Percentiles rank a stretch among this genome's conserved stretches.
Evolutionary conservation across 1,139 yeast species (phyloP).

Genomic region (Starmera stellimalicola): DNA sequence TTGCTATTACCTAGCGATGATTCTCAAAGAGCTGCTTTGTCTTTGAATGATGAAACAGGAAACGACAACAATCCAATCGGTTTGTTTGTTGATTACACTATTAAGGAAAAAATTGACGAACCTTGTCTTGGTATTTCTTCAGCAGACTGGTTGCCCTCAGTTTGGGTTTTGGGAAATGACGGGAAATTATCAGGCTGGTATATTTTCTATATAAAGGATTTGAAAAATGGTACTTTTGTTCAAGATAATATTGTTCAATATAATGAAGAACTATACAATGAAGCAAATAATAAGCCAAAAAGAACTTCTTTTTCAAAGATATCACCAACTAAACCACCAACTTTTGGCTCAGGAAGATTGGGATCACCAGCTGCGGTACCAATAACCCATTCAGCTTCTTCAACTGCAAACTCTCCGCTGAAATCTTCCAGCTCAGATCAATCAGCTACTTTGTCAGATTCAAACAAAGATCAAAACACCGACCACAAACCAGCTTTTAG

Average conservation of each 20-base stretch:
- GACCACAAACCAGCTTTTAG: too few species aligned
- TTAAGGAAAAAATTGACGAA: slow-evolving; percentile 32
- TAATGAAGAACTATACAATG: slow-evolving; percentile 8
- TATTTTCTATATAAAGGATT: slow-evolving; percentile 42
- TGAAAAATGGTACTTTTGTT: slow-evolving; percentile 26
- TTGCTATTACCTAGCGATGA: slow-evolving; percentile 48
- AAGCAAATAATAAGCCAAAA: slow-evolving; percentile 4
- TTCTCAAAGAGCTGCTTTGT: slow-evolving; percentile 60
- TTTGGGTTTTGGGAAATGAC: slow-evolving; percentile 52
- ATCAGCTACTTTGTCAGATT: too few species aligned
- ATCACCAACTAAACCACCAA: slow-evolving; percentile 4
- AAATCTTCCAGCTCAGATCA: too few species aligned
- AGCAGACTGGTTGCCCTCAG: slow-evolving; percentile 50
- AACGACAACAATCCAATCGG: slow-evolving; percentile 71
- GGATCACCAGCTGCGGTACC: neutral
- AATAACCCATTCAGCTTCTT: neutral
- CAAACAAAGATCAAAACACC: too few species aligned
- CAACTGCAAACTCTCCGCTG: neutral
- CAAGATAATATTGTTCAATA: slow-evolving; percentile 10
- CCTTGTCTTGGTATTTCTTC: slow-evolving; percentile 54
- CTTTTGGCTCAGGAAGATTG: neutral
- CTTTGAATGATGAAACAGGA: slow-evolving; percentile 52
- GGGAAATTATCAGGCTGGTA: slow-evolving; percentile 62
- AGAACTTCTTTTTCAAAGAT: too few species aligned
- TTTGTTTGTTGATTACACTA: slow-evolving; percentile 46